Evolutionary conservation across 768 basidiomycete species (phyloP).

Genomic region (Tulasnella sp.): DNA sequence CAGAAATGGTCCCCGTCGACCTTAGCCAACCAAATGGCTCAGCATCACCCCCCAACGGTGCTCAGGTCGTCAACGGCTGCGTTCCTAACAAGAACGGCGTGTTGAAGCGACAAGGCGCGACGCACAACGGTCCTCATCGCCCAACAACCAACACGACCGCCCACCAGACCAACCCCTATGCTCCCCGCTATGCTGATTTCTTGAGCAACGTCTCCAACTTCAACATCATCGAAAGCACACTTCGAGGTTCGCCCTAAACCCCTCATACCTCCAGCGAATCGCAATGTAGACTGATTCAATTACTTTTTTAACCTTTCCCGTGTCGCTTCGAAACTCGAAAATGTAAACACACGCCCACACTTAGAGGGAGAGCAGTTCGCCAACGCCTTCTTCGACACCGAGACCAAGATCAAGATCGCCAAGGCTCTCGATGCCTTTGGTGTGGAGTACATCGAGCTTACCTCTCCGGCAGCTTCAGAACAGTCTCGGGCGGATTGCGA

Average conservation of each 20-base stretch:
- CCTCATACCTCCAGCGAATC: background rate
- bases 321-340: background rate
- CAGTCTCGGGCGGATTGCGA: constrained; percentile 92
- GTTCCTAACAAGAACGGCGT: constrained; percentile 1
- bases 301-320: background rate
- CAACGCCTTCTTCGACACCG: constrained; percentile 98
- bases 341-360: background rate
- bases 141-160: background rate
- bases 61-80: background rate
- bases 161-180: constrained; percentile 58
- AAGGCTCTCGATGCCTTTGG: constrained; percentile 97
- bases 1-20: constrained; percentile 22
- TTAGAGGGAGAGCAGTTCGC: constrained; percentile 98
- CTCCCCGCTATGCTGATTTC: constrained; percentile 85
- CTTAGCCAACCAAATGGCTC: constrained; percentile 19
- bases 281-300: background rate
- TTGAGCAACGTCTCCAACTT: constrained; percentile 88
- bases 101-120: constrained; percentile 25
- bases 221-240: constrained; percentile 94
- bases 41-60: background rate
- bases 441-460: constrained; percentile 99
- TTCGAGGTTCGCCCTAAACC: constrained; percentile 56
- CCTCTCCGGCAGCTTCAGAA: constrained; percentile 94
- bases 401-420: constrained; percentile 99
- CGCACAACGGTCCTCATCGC: constrained; percentile 21